phyloP scores from a whole-genome alignment of 108 stramenopile genomes.

The Cyclostephanos tholiformis region DNA sequence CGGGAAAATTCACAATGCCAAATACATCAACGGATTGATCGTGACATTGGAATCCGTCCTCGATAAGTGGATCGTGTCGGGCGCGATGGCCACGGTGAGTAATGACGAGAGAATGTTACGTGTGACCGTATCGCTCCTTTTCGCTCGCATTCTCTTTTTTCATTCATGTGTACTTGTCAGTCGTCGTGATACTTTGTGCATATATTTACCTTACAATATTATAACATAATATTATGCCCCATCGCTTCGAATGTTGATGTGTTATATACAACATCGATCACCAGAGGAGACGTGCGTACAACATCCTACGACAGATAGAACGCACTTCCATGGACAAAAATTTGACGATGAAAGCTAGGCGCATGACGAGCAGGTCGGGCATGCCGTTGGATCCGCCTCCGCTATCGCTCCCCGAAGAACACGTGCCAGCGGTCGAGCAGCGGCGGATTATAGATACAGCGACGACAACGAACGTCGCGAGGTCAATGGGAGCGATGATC shows the following conservation, averaged over 20 bases:
- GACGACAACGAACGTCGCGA: not conserved
- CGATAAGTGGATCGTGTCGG: constrained; percentile 67
- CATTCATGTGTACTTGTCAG: not conserved
- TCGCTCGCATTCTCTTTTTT: not conserved
- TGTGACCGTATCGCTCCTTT: not conserved
- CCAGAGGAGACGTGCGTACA: constrained; percentile 46
- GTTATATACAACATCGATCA: too few relatives aligned
- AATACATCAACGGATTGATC: constrained; percentile 63
- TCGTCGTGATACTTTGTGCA: too few relatives aligned
- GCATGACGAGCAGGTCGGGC: constrained; percentile 69
- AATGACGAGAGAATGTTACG: not conserved
- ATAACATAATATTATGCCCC: too few relatives aligned
- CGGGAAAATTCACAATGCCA: constrained; percentile 33
- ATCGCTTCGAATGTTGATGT: too few relatives aligned
- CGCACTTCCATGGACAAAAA: constrained; percentile 50
- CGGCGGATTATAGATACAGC: not conserved
- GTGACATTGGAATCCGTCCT: constrained; percentile 57
- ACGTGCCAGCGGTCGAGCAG: constrained; percentile 35
- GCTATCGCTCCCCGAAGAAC: constrained; percentile 16
- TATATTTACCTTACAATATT: too few relatives aligned
- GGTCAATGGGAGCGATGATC: constrained; percentile 31
- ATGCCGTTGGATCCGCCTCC: constrained; percentile 54
- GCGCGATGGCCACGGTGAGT: constrained; percentile 47
- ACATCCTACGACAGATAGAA: constrained; percentile 66
- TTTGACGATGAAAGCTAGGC: constrained; percentile 35